Evolutionary conservation across 1,284 basidiomycete species (phyloP), one percentile per base, ranked within the genome.

Genomic region (Trichosporon coremiiforme): DNA sequence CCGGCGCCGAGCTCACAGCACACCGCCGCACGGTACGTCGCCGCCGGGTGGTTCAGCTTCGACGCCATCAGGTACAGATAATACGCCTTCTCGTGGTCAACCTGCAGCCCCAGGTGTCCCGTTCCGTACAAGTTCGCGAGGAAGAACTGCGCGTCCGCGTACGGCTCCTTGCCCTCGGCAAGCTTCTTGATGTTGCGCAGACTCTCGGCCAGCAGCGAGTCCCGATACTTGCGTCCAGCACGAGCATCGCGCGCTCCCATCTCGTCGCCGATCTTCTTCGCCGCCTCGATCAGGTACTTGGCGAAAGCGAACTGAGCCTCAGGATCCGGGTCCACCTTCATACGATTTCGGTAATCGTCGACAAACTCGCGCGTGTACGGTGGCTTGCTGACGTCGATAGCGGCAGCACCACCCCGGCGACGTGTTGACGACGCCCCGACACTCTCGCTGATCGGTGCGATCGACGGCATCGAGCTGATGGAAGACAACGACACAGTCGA

Each of bases 1-100:
- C 97, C 97, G 0, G 95, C 95, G n/a, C 97, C 97, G 70, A 99
- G 93, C 83, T 99, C 97, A 84, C 98, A 98, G 84, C 97, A 99
- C 4, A 99, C 96, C 3, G 95, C 97, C 36, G 98, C 95, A 62
- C 97, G 92, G 81, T 99, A 99, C 35, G 92, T 95, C 25, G 95
- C 95, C 0, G 94, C 89, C 0, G 97, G 89, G 79, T 99, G 94
- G 80, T 98, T 97, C 84, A 98, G 93, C 84, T 98, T 99, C 47
- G 92, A 92, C 4, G 96, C 96, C 85, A 98, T 95, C 38, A 99
- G 87, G 79, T 98, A 99, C n/a, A 99, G 87, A 82, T 97, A 94
- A 83, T 98, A 99, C 0, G 96, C 96, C 78, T 94, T 92, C 79
- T 98, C 95, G 83, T 98, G 95, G 83, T 99, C 97, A 68, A 98